These are phyloP conservation scores for Ophiocordyceps sinensis DNA, from an alignment of 2,329 filamentous ascomycete genomes.

Conservation along the genomic window DNA sequence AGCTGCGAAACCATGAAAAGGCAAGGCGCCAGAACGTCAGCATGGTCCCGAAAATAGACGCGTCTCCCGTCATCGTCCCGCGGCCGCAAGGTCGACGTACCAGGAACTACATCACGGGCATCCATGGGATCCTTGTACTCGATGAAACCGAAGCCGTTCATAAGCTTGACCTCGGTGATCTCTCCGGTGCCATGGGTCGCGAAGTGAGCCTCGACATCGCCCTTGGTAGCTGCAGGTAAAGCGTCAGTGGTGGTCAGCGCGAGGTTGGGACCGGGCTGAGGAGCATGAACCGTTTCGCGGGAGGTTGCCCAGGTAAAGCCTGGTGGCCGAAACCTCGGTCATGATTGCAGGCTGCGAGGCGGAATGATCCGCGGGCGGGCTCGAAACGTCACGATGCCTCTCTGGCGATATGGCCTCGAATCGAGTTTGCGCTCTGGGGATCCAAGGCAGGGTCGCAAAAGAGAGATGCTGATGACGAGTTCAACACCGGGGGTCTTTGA, in stretches of 20 bases:
- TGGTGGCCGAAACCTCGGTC: slow-evolving; percentile 83
- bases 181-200: slow-evolving; percentile 90
- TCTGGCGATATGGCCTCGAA: background rate
- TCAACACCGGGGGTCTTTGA: background rate
- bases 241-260: slow-evolving; percentile 26
- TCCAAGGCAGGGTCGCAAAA: background rate
- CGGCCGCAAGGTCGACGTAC: slow-evolving; percentile 37
- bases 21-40: slow-evolving; percentile 7
- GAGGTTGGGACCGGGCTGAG: slow-evolving; percentile 5
- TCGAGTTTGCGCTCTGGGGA: background rate
- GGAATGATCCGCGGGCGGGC: background rate
- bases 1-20: slow-evolving; percentile 23
- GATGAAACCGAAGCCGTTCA: slow-evolving; percentile 99
- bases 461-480: background rate
- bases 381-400: background rate
- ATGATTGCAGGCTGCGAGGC: slow-evolving; percentile 31
- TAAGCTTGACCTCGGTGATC: slow-evolving; percentile 97
- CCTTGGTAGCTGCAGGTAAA: slow-evolving; percentile 68
- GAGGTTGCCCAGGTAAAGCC: slow-evolving; percentile 95
- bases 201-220: slow-evolving; percentile 93
- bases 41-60: background rate
- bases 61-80: too few relatives aligned
- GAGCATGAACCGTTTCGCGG: slow-evolving; percentile 68
- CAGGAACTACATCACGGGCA: slow-evolving; percentile 93
- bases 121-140: slow-evolving; percentile 99